Conservation (phyloP, 2,329 filamentous ascomycete species). For the Phaeosphaeria sp. region DNA sequence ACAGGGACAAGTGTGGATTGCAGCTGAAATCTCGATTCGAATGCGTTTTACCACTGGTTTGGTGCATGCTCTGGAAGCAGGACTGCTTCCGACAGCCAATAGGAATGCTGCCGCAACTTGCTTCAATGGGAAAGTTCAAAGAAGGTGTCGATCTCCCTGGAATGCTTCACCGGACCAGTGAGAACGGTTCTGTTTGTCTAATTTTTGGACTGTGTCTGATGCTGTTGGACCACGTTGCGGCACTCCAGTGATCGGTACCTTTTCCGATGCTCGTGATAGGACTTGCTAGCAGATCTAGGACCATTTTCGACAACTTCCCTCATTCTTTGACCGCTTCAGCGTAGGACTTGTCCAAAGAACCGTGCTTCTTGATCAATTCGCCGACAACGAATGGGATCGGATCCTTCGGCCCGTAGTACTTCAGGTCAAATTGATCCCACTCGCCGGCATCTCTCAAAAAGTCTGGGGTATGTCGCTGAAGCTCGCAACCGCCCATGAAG, state of each 20-base stretch:
- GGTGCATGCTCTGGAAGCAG: not conserved
- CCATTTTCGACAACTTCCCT: not conserved
- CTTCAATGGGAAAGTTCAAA: conserved; percentile 8
- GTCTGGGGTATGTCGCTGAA: conserved; percentile 57
- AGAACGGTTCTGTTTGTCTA: not conserved
- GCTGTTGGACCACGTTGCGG: not conserved
- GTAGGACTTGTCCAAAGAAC: conserved; percentile 23
- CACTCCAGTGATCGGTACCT: not conserved
- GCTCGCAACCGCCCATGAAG: conserved; percentile 59
- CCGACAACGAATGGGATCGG: conserved; percentile 47
- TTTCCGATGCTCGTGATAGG: not conserved
- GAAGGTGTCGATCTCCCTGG: conserved; percentile 14
- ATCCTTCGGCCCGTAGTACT: conserved; percentile 41
- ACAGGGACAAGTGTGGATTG: not conserved
- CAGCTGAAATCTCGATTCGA: conserved; percentile 1
- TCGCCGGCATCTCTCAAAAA: conserved; percentile 54
- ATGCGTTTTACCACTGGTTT: not conserved
- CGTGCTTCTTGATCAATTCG: conserved; percentile 42
- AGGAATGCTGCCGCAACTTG: not conserved
- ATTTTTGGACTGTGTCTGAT: no score
- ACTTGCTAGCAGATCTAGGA: not conserved
- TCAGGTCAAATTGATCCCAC: conserved; percentile 59
- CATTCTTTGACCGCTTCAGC: conserved; percentile 27
- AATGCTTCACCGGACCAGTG: conserved; percentile 13
- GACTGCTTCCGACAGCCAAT: not conserved